Conservation (phyloP, 192 early-diverging fungal genomes). For the Linnemannia exigua region DNA sequence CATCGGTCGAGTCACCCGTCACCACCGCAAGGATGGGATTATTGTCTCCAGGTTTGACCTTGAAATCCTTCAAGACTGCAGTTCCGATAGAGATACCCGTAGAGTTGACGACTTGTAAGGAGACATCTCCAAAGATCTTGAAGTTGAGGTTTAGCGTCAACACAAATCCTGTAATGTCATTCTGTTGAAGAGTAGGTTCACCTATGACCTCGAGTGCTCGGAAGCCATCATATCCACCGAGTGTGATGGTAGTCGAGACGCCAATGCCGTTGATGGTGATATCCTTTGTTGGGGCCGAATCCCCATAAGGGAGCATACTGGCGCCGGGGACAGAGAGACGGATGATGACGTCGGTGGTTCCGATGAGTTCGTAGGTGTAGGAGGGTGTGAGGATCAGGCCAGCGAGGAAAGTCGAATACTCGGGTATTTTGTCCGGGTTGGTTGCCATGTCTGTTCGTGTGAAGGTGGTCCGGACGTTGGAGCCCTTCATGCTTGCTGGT, state of each 20-base stretch:
- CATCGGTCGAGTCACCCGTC: neutral
- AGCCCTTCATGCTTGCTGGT: neutral
- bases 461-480: neutral
- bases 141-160: neutral
- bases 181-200: neutral
- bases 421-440: neutral
- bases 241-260: slow-evolving; percentile 3
- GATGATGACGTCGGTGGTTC: neutral
- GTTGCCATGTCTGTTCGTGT: neutral
- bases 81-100: neutral
- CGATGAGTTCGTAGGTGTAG: neutral
- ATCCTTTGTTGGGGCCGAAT: neutral
- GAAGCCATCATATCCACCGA: neutral
- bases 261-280: neutral
- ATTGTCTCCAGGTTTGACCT: neutral
- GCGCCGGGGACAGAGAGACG: neutral
- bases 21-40: neutral
- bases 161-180: neutral
- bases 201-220: neutral
- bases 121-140: slow-evolving; percentile 6
- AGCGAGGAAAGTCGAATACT: neutral
- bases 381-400: neutral
- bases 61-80: neutral
- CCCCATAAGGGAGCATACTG: neutral
- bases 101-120: neutral